Percentiles rank a stretch among this genome's conserved stretches.
phyloP scores from a whole-genome alignment of 2,329 filamentous ascomycete genomes.

The Pseudogymnoascus pannorum region DNA sequence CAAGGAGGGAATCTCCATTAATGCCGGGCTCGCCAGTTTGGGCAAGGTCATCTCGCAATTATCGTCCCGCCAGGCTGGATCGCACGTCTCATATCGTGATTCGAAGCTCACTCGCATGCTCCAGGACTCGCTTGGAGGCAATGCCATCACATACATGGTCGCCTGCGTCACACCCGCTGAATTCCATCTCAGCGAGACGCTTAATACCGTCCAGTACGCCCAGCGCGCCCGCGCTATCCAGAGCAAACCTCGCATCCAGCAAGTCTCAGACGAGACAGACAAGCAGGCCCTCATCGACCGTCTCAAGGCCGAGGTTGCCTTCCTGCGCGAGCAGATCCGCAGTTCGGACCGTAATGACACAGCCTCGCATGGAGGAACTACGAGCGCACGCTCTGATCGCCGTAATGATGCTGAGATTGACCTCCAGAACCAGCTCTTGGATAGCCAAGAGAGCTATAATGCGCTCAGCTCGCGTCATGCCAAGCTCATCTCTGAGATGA shows the following conservation, averaged over 20 bases:
- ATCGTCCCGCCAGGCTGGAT: slow-evolving; percentile 77
- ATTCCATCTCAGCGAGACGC: slow-evolving; percentile 93
- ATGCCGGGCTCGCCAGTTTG: slow-evolving; percentile 85
- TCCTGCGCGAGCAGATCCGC: slow-evolving; percentile 87
- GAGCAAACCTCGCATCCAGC: slow-evolving; percentile 93
- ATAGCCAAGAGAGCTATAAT: slow-evolving; percentile 90
- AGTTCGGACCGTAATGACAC: slow-evolving; percentile 57
- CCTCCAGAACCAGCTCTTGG: slow-evolving; percentile 86
- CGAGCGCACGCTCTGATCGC: slow-evolving; percentile 68
- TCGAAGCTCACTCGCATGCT: slow-evolving; percentile 92
- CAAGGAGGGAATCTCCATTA: slow-evolving; percentile 96
- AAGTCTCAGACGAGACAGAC: slow-evolving; percentile 79
- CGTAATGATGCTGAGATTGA: slow-evolving; percentile 80
- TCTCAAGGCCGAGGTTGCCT: slow-evolving; percentile 86
- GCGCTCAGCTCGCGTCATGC: slow-evolving; percentile 87
- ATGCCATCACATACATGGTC: slow-evolving; percentile 99
- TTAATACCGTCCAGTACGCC: slow-evolving; percentile 96
- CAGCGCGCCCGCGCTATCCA: slow-evolving; percentile 94
- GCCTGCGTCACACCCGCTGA: slow-evolving; percentile 95
- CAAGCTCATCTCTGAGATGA: slow-evolving; percentile 90
- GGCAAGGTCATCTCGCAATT: slow-evolving; percentile 98
- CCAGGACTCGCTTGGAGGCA: slow-evolving; percentile 93
- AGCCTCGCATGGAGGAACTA: slow-evolving; percentile 38
- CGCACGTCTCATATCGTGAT: slow-evolving; percentile 95
- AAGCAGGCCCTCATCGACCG: slow-evolving; percentile 91